Conservation (phyloP, 495 filamentous ascomycete genomes). For the Neurospora pannonica region DNA sequence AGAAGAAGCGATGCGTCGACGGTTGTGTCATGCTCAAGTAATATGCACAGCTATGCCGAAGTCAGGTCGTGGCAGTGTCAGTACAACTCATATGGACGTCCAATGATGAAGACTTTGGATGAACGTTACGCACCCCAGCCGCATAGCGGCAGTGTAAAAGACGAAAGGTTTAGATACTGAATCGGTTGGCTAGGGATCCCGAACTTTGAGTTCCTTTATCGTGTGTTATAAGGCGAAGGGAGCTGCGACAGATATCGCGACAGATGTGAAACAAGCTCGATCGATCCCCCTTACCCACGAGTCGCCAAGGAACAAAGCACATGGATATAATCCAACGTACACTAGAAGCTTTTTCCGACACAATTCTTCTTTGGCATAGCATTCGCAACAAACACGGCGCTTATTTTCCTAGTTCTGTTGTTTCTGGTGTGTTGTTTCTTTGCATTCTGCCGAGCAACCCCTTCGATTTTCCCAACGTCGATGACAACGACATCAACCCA, state of each 20-base stretch:
- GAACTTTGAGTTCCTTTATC: neutral
- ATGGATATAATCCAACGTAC: neutral
- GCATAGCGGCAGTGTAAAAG: neutral
- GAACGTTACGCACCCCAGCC: neutral
- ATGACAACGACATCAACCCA: neutral
- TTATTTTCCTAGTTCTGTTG: neutral
- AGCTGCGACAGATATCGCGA: neutral
- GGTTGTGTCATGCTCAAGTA: neutral
- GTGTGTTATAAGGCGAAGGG: neutral
- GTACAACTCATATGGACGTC: neutral
- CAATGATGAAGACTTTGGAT: neutral
- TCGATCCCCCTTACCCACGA: neutral
- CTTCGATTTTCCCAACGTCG: neutral
- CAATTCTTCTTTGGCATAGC: neutral
- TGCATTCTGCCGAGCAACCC: neutral
- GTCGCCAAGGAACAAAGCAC: neutral
- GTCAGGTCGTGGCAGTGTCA: neutral
- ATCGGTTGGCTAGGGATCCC: neutral
- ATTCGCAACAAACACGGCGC: neutral
- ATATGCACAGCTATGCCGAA: neutral
- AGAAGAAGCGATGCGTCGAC: neutral
- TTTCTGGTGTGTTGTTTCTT: neutral
- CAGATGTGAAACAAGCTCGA: neutral
- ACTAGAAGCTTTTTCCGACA: no score
- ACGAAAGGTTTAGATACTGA: neutral